Evolutionary conservation across 1,284 basidiomycete genomes (phyloP), one percentile per base, ranked within the genome.

Genomic region (Leccinum huronense): DNA sequence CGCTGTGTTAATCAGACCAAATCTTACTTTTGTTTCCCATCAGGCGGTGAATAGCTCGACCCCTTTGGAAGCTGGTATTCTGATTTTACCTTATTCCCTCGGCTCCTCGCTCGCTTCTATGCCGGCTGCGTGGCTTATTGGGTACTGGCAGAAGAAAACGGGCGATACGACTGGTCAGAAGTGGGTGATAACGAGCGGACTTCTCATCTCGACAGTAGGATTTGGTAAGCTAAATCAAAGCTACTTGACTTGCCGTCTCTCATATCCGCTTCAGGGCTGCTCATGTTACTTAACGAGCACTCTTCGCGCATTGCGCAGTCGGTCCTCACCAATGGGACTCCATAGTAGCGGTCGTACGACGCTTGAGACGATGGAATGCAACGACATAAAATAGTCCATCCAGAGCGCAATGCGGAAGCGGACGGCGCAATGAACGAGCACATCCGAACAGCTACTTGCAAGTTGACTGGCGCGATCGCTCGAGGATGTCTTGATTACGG

Each of bases 21-120:
- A 53, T 65, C 56, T 67, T 63, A 61, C 51, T 40, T 65, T 63
- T 45, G 66, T 14, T 62, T 63, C 8, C 56, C 31, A 31, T 59
- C 69, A 92, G 90, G 85, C 85, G 38, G 89, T 86, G 54, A 82
- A 88, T 71, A 84, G 86, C 10, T 82, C 83, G 23, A 84, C 83
- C 16, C 89, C 89, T 14, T 72, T 92, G 58, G 73, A 86, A 72
- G 87, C 91, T 66, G 91, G 90, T 10, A 74, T 91, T 34, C 83
- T 85, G 69, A 82, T 91, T 76, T 80, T 93, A 63, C 90, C 91
- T 14, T 93, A 92, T 77, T 90, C 91, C 57, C 83, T 93, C 57
- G 91, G 91, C 59, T 87, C 90, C 31, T 90, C 91, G 30, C 72
- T 93, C 64, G 88, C 90, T 58, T 92, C 91, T 10, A 86, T 93